Base-by-base conservation (phyloP, 805 yeast species). In the Wickerhamiella sorbophila region DNA sequence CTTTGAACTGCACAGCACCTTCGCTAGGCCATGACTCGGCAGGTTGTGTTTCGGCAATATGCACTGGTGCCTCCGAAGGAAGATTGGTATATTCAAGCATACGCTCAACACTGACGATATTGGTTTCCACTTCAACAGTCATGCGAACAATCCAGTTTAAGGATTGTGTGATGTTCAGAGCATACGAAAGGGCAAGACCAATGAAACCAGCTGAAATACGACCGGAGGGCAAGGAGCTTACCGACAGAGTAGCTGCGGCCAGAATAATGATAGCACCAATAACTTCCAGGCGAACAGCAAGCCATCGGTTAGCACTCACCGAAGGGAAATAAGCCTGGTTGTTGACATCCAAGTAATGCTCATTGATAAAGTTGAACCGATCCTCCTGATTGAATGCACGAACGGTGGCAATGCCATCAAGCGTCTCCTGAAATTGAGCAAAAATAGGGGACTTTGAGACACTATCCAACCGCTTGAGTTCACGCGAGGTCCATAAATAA, bases 51-150 rank as follows among this genome's bases (percentile, higher is more conserved):
- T 66, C 71, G 45, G 75, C 77, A 41, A 80, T 65, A 19, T 77
- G 58, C 41, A 69, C 75, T 1, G 91, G 84, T 5, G 96, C 97
- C 65, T 91, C 98, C n/a, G 86, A 68, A 31, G 65, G 64, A 46
- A 91, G 66, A n/a, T 64, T 60, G 31, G 94, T 74, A 60, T 87
- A 88, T 60, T 88, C 98, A 61, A 83, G 69, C 41, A 88, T 77
- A 64, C 98, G 77, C 66, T 88, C 98, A 36, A 93, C 95, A 16
- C 94, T 82, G 31, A 91, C 98, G 64, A 91, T 87, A 61, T 86
- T 88, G 10, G 96, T 86, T 62, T 91, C 98, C 36, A 91, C 95
- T 53, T 91, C 98, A 35, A 91, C 98, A 0, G 96, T 84, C 97
- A 87, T 88, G 64, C 99, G 74, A 24, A 91, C 97, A 62, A 91